Evolutionary conservation across 139 green algal genomes (phyloP).

Genomic region (Trebouxia sp.): DNA sequence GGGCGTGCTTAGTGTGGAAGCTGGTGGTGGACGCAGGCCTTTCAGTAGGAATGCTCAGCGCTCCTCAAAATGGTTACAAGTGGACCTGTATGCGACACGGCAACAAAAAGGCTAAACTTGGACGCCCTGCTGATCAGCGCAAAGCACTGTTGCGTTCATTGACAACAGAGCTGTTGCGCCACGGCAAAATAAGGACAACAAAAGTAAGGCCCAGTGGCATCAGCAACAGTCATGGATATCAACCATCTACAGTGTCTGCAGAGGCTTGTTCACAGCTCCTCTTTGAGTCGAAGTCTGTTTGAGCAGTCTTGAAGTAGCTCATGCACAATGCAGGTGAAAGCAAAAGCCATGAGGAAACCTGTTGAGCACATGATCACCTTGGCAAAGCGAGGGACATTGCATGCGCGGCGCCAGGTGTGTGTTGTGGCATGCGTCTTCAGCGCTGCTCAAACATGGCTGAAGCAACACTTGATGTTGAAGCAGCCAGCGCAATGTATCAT

Average conservation of each 20-base stretch:
- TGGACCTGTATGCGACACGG: conserved; percentile 93
- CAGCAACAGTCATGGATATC: not conserved
- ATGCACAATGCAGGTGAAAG: conserved; percentile 61
- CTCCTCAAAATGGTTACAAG: conserved; percentile 60
- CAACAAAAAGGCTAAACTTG: conserved; percentile 78
- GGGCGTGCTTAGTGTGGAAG: not conserved
- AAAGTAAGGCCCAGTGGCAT: conserved; percentile 56
- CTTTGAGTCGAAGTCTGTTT: not conserved
- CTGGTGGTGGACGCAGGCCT: not conserved
- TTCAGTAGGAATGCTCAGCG: not conserved
- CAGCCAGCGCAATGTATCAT: not conserved
- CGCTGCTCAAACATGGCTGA: not conserved
- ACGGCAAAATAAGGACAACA: conserved; percentile 95
- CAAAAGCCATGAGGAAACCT: conserved; percentile 92
- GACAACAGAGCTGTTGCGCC: conserved; percentile 90
- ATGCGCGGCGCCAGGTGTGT: conserved; percentile 74
- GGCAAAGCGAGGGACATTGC: conserved; percentile 89
- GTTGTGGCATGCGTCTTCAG: not conserved
- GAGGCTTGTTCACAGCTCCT: not conserved
- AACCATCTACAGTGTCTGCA: not conserved
- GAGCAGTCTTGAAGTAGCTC: not conserved
- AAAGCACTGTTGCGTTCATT: conserved; percentile 93
- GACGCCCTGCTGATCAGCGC: conserved; percentile 92
- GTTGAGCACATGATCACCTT: conserved; percentile 99
- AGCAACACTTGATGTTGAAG: not conserved